phyloP scores from a whole-genome alignment of 371 early-diverging fungal genomes.

The Zopfochytrium polystomum region DNA sequence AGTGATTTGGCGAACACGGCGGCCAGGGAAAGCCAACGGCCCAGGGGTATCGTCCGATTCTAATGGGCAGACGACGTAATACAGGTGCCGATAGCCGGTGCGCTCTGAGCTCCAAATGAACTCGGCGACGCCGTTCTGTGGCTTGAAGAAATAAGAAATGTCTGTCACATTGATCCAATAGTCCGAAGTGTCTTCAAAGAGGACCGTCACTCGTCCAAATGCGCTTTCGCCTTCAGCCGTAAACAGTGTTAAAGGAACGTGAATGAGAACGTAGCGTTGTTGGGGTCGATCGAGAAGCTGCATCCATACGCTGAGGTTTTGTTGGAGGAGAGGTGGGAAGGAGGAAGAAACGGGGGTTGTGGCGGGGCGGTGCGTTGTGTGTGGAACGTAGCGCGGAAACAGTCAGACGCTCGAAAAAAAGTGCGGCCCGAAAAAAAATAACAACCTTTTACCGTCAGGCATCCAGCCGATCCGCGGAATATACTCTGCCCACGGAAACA shows the following conservation, averaged over 20 bases:
- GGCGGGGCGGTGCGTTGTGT: no score
- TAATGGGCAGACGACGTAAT: constrained; percentile 33
- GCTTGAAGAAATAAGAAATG: constrained; percentile 7
- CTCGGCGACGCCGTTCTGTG: constrained; percentile 21
- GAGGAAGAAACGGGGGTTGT: no score
- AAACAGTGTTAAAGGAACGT: constrained; percentile 51
- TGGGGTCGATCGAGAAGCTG: constrained; percentile 70
- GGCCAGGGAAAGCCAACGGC: background rate
- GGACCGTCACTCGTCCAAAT: constrained; percentile 40
- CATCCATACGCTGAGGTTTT: constrained; percentile 57
- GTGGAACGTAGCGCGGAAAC: no score
- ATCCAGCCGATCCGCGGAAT: constrained; percentile 75
- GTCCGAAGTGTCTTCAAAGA: constrained; percentile 59
- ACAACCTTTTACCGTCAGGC: constrained; percentile 61
- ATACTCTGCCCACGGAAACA: constrained; percentile 76
- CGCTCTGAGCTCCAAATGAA: constrained; percentile 67
- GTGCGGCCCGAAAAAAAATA: constrained; percentile 4
- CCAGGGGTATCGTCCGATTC: background rate
- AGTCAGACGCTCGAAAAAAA: background rate
- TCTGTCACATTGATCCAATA: constrained; percentile 67
- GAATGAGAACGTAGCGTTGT: constrained; percentile 50
- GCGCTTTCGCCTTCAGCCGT: constrained; percentile 35
- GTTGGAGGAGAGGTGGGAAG: background rate
- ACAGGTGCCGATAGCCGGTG: constrained; percentile 69
- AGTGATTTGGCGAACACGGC: constrained; percentile 22